Percentiles rank a stretch among this genome's conserved stretches.
These are phyloP conservation scores for Gyrodon lividus DNA, from an alignment of 768 basidiomycete species.

Conservation along the genomic window DNA sequence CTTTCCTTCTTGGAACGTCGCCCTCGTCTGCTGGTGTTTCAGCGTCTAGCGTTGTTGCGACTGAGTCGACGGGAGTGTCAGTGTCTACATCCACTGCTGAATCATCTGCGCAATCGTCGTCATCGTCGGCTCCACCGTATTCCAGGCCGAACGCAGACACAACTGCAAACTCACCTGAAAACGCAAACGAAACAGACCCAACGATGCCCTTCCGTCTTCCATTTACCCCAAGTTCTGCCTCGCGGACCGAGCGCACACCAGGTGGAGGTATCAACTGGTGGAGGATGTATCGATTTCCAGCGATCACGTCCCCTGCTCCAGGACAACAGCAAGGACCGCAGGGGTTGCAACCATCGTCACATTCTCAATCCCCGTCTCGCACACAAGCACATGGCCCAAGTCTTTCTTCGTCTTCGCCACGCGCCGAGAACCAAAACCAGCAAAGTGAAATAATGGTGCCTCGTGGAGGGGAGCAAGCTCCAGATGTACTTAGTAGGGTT, in stretches of 20 bases:
- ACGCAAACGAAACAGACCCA: constrained; percentile 14
- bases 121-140: constrained; percentile 1
- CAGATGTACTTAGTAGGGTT: constrained; percentile 17
- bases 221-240: constrained; percentile 28
- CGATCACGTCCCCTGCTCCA: constrained; percentile 47
- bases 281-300: constrained; percentile 79
- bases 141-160: background rate
- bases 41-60: constrained; percentile 7
- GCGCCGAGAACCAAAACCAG: constrained; percentile 12
- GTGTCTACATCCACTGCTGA: background rate
- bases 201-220: constrained; percentile 33
- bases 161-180: background rate
- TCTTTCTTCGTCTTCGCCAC: constrained; percentile 13
- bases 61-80: constrained; percentile 6
- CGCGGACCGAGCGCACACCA: constrained; percentile 38
- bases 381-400: constrained; percentile 20
- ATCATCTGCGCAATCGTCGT: constrained; percentile 3
- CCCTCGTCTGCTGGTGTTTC: constrained; percentile 4
- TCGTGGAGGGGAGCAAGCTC: constrained; percentile 12
- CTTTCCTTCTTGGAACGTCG: constrained; percentile 15
- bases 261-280: constrained; percentile 71
- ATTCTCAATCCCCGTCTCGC: constrained; percentile 28
- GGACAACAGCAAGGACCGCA: constrained; percentile 16
- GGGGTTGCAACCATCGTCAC: constrained; percentile 16
- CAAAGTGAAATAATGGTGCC: constrained; percentile 21